Base-by-base conservation (phyloP, 225 moss, liverwort and hornwort genomes). In the Takakia lepidozioides region DNA sequence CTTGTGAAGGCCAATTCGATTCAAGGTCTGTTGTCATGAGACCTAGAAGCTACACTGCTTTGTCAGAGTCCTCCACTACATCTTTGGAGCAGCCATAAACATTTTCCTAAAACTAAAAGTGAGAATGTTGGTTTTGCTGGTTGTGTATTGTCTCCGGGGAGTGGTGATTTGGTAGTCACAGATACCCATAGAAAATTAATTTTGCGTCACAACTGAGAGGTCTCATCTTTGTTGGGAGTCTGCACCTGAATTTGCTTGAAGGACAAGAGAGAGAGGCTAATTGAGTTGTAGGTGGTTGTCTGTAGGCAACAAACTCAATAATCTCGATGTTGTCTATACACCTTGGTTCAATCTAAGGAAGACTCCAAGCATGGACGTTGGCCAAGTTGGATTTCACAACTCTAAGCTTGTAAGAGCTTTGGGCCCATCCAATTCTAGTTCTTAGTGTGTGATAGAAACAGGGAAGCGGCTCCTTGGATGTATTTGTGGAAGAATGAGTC, bases 351-450 rank as follows among this genome's bases (percentile, higher is more conserved):
- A 95, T 48, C 59, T 95, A 71, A 84, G 77, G 72, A 95, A 95
- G 86, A 84, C 86, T 42, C 79, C 65, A 48, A 74, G 86, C 39
- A 95, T 90, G 93, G 93, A 95, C 55, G 82, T 95, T 51, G 93
- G 93, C 59, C 93, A 95, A 89, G 93, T 95, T 59, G 93, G 93
- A 62, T 95, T 89, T 57, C 93, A 95, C 82, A 90, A 95, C 27
- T 53, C 86, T 20, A 90, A 95, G 73, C 86, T 87, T 68, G 93
- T 93, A 80, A 73, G 92, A 52, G 61, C 59, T 30, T 67, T 29
- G 19, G 42, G 40, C 42, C 17, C 25, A 44, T 42, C 28, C 61
- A 28, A 37, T 62, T n/a, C 40, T 19, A 38, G 55, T 32, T 43
- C n/a, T 38, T 55, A 27, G 29, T 47, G 42, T 56, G 41, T 17